Evolutionary conservation across 495 filamentous ascomycete genomes (phyloP).

Genomic region (Cercophora newfieldiana): DNA sequence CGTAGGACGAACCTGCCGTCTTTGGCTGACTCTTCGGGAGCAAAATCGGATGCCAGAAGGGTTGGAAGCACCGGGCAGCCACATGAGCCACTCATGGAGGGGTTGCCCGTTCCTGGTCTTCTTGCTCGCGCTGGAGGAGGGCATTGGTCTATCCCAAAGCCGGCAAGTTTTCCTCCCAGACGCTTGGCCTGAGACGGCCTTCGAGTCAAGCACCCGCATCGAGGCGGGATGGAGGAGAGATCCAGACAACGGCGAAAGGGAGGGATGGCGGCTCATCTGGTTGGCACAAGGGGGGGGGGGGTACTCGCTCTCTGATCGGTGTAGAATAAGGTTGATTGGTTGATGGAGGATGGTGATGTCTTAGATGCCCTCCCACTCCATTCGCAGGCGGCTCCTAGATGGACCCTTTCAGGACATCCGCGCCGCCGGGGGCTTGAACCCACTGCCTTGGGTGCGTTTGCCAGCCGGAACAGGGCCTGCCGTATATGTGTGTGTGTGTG

Average conservation of each 20-base stretch:
- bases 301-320: background rate
- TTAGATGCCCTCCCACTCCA: background rate
- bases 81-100: constrained; percentile 14
- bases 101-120: background rate
- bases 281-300: background rate
- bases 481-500: background rate
- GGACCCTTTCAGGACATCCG: background rate
- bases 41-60: background rate
- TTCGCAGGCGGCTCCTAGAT: background rate
- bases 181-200: constrained; percentile 5
- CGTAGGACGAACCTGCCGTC: background rate
- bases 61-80: constrained; percentile 12
- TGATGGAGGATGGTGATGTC: constrained; percentile 1
- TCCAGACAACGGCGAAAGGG: background rate
- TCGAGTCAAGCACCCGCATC: constrained; percentile 5
- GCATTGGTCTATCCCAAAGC: constrained; percentile 1
- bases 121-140: background rate
- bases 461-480: background rate
- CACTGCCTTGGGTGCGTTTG: background rate
- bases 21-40: background rate
- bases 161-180: background rate
- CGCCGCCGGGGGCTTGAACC: background rate
- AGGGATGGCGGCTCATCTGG: background rate
- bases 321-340: constrained; percentile 6
- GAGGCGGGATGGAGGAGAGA: background rate